These are phyloP conservation scores for Dactylis glomerata DNA, from an alignment of 176 grass and related monocot species.

Conservation along the genomic window DNA sequence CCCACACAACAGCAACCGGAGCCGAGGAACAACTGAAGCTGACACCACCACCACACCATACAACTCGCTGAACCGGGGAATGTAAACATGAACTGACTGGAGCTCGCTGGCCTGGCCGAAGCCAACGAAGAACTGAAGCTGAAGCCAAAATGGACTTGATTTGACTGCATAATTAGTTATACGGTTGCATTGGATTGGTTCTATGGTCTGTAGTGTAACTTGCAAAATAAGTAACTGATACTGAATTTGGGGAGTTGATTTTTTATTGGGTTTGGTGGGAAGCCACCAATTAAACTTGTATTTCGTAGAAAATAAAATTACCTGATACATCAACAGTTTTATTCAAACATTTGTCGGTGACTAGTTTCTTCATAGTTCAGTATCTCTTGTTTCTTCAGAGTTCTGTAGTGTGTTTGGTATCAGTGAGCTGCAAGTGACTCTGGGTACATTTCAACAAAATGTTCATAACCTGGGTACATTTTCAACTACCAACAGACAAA, in stretches of 20 bases:
- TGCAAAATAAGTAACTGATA: slow-evolving; percentile 31
- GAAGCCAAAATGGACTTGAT: no score
- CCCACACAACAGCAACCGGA: not conserved
- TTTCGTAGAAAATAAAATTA: not conserved
- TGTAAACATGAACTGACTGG: no score
- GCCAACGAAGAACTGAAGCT: no score
- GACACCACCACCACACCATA: no score
- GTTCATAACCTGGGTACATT: not conserved
- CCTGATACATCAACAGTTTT: not conserved
- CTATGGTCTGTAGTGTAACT: not conserved
- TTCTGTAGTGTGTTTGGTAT: not conserved
- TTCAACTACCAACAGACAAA: not conserved
- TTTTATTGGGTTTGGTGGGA: slow-evolving; percentile 31
- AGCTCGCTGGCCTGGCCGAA: no score
- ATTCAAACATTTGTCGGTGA: not conserved
- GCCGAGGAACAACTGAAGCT: no score
- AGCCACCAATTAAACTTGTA: slow-evolving; percentile 18
- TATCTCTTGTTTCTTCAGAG: not conserved
- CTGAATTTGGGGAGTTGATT: slow-evolving; percentile 27
- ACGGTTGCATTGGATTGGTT: slow-evolving; percentile 6
- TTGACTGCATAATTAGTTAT: no score
- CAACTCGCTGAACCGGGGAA: no score
- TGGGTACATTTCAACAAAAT: not conserved
- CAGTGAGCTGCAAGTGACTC: not conserved
- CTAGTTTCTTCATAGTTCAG: not conserved